A percentile compares a stretch with the other conserved stretches of the same genome.
These are phyloP conservation scores for Thielaviopsis musarum DNA, from an alignment of 2,329 filamentous ascomycete species.

Conservation along the genomic window DNA sequence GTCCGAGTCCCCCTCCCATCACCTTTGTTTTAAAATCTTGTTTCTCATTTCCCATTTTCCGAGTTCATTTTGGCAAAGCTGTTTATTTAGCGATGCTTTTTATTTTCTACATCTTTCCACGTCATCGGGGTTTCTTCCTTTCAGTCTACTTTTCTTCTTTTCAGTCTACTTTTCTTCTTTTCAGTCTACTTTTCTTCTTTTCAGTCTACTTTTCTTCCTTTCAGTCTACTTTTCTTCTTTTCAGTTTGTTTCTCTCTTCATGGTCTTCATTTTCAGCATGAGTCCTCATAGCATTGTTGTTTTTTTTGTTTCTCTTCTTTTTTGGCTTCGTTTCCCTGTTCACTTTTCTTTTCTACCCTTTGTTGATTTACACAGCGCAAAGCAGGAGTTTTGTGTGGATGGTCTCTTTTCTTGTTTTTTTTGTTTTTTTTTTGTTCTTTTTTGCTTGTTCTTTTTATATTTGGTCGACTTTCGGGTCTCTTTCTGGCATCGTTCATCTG, in stretches of 20 bases:
- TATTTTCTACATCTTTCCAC: no score
- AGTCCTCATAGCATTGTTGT: neutral
- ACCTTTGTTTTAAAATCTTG: no score
- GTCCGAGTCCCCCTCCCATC: no score
- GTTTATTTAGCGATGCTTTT: no score
- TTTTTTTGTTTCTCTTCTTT: neutral
- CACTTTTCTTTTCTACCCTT: neutral
- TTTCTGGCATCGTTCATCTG: neutral
- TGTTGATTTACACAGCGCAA: neutral
- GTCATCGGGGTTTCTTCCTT: neutral
- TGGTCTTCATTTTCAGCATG: neutral
- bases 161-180: neutral
- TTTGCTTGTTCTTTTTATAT: neutral
- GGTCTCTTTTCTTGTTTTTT: neutral
- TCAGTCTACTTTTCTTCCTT: no score
- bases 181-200: neutral
- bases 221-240: neutral
- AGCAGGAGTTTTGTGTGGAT: neutral
- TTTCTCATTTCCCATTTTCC: no score
- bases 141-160: neutral
- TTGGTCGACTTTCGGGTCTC: neutral
- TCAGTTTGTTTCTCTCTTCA: neutral
- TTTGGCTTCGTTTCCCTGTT: neutral
- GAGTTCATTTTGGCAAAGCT: no score
- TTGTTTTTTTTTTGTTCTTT: neutral